phyloP scores from a whole-genome alignment of 305 asterid species.

The Fraxinus albicans region DNA sequence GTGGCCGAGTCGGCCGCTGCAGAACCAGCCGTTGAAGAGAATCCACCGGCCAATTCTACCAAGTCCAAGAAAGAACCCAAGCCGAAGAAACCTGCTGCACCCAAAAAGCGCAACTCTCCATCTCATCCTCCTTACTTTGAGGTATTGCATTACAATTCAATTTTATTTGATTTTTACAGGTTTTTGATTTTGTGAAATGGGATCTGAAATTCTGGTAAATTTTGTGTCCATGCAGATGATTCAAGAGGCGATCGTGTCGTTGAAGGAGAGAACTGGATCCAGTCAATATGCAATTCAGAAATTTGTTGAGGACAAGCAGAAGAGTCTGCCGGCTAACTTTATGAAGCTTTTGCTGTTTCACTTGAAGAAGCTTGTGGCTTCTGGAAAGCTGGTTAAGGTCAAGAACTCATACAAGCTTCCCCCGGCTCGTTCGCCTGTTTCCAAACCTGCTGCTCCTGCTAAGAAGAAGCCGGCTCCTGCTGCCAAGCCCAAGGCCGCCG shows the following conservation, averaged over 20 bases:
- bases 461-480: slow-evolving; percentile 13
- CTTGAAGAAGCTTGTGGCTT: slow-evolving; percentile 70
- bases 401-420: slow-evolving; percentile 82
- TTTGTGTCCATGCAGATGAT: slow-evolving; percentile 58
- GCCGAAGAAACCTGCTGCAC: slow-evolving; percentile 59
- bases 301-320: slow-evolving; percentile 75
- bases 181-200: slow-evolving; percentile 2
- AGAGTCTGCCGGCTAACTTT: slow-evolving; percentile 69
- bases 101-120: slow-evolving; percentile 49
- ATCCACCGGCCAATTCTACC: slow-evolving; percentile 31
- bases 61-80: slow-evolving; percentile 50
- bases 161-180: not conserved
- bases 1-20: slow-evolving; percentile 29
- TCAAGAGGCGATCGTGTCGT: slow-evolving; percentile 64
- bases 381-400: slow-evolving; percentile 64
- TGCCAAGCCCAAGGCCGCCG: slow-evolving; percentile 31
- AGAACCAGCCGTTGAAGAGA: slow-evolving; percentile 41
- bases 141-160: slow-evolving; percentile 37
- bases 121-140: slow-evolving; percentile 87
- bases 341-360: slow-evolving; percentile 68
- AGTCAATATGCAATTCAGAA: slow-evolving; percentile 83
- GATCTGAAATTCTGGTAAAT: slow-evolving; percentile 24
- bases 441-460: slow-evolving; percentile 29
- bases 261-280: slow-evolving; percentile 81
- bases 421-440: slow-evolving; percentile 25